A percentile compares a stretch with the other conserved stretches of the same genome.
phyloP scores from a whole-genome alignment of 305 asterid species.

The Solanum hybrid region DNA sequence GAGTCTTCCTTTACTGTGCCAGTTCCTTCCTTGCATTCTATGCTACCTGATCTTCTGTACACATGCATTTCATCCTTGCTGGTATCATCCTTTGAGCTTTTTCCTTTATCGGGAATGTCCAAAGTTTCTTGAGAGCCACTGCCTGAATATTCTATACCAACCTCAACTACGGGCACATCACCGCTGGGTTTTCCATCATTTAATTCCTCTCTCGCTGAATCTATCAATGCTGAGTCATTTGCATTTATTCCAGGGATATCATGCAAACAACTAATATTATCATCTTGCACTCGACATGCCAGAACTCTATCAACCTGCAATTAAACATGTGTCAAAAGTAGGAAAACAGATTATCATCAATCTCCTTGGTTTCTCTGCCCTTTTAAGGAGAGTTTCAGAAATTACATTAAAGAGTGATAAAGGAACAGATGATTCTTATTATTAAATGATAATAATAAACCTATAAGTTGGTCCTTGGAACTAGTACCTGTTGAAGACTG shows the following conservation, averaged over 20 bases:
- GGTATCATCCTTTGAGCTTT: conserved; percentile 23
- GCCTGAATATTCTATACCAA: conserved; percentile 21
- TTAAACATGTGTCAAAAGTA: background rate
- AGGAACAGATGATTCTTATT: background rate
- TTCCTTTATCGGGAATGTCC: conserved; percentile 34
- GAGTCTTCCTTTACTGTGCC: background rate
- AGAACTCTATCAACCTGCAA: conserved; percentile 40
- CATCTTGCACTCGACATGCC: conserved; percentile 34
- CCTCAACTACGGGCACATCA: conserved; percentile 29
- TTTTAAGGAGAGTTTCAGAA: background rate
- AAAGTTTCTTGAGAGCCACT: conserved; percentile 34
- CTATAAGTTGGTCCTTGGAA: background rate
- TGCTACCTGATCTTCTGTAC: conserved; percentile 44
- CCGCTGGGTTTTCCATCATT: conserved; percentile 27
- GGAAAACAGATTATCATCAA: background rate
- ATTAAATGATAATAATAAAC: background rate
- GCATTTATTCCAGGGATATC: conserved; percentile 13
- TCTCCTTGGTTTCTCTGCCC: background rate
- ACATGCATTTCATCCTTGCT: conserved; percentile 40
- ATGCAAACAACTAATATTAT: conserved; percentile 4
- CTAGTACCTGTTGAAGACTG: conserved; percentile 54
- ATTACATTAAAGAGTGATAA: background rate
- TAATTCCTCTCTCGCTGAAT: conserved; percentile 20
- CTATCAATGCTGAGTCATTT: conserved; percentile 22
- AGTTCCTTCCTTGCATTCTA: conserved; percentile 38